phyloP scores from a whole-genome alignment of 2,329 filamentous ascomycete genomes.

The Trichophyton simii region DNA sequence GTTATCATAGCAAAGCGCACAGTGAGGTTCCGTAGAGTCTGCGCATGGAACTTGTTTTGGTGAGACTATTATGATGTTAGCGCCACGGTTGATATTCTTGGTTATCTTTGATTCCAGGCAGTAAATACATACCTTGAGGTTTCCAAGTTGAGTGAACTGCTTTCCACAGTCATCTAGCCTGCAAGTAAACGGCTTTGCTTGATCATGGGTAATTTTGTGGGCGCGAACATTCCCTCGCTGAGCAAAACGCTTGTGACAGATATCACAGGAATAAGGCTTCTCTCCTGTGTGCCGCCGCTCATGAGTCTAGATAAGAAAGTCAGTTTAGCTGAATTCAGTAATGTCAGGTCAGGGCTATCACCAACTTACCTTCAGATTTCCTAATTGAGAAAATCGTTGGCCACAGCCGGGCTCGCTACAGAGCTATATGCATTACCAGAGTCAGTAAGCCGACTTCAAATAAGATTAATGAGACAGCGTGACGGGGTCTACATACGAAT shows the following conservation, averaged over 20 bases:
- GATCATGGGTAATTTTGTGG: slow-evolving; percentile 68
- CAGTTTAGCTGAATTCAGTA: background rate
- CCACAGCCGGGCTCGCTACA: slow-evolving; percentile 64
- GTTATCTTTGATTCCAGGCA: background rate
- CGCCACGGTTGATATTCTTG: background rate
- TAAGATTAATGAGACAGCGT: background rate
- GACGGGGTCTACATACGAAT: slow-evolving; percentile 46
- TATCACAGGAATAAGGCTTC: slow-evolving; percentile 66
- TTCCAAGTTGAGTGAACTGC: slow-evolving; percentile 78
- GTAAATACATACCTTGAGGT: slow-evolving; percentile 58
- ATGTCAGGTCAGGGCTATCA: background rate
- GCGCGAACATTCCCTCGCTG: slow-evolving; percentile 76
- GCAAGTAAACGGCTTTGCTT: slow-evolving; percentile 68
- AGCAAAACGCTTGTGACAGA: slow-evolving; percentile 71
- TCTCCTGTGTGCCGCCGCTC: slow-evolving; percentile 78
- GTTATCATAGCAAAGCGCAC: slow-evolving; percentile 53
- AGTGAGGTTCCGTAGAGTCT: slow-evolving; percentile 58
- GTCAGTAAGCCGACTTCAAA: background rate
- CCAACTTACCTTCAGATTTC: slow-evolving; percentile 66
- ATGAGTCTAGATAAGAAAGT: slow-evolving; percentile 50
- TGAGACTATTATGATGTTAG: slow-evolving; percentile 49
- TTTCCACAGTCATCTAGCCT: slow-evolving; percentile 74
- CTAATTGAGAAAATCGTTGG: slow-evolving; percentile 74
- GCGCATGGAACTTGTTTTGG: slow-evolving; percentile 82
- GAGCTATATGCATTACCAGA: background rate